phyloP scores from a whole-genome alignment of 1,139 yeast genomes.

The Debaryomyces sp. region DNA sequence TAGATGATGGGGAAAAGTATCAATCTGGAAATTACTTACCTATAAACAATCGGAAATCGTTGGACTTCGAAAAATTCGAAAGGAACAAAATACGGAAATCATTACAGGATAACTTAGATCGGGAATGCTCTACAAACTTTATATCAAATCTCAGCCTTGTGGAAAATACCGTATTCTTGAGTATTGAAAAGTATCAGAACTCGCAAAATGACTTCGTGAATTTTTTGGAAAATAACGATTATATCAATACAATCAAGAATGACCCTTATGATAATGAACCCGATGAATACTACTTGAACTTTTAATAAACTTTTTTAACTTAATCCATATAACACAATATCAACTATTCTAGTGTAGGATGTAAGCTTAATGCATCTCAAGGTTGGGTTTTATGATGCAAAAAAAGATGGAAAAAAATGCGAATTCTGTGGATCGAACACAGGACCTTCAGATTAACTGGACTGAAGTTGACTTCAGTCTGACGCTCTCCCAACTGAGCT shows the following conservation, averaged over 20 bases:
- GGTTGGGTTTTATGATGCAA: background rate
- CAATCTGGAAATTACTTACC: conserved; percentile 17
- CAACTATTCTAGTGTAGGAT: conserved; percentile 26
- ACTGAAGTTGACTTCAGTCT: conserved; percentile 65
- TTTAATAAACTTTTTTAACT: background rate
- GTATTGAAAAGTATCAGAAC: conserved; percentile 14
- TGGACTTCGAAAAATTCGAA: conserved; percentile 28
- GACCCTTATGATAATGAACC: conserved; percentile 23
- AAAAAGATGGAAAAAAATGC: conserved; percentile 29
- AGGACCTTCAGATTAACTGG: conserved; percentile 66
- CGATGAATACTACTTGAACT: conserved; percentile 7
- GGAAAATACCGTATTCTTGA: conserved; percentile 30
- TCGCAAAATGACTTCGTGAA: conserved; percentile 9
- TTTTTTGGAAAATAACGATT: conserved; percentile 23
- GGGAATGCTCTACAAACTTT: conserved; percentile 10
- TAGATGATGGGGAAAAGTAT: conserved; percentile 14
- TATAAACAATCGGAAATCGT: conserved; percentile 26
- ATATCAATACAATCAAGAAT: conserved; percentile 18
- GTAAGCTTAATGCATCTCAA: background rate
- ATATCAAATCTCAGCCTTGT: conserved; percentile 21
- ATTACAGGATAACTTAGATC: conserved; percentile 19
- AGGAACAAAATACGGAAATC: conserved; percentile 17
- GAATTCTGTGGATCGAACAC: conserved; percentile 60
- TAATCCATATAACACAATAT: background rate
- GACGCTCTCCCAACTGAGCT: conserved; percentile 93